Base-by-base conservation (phyloP, 2,329 filamentous ascomycete genomes). In the Xylaria arbuscula region DNA sequence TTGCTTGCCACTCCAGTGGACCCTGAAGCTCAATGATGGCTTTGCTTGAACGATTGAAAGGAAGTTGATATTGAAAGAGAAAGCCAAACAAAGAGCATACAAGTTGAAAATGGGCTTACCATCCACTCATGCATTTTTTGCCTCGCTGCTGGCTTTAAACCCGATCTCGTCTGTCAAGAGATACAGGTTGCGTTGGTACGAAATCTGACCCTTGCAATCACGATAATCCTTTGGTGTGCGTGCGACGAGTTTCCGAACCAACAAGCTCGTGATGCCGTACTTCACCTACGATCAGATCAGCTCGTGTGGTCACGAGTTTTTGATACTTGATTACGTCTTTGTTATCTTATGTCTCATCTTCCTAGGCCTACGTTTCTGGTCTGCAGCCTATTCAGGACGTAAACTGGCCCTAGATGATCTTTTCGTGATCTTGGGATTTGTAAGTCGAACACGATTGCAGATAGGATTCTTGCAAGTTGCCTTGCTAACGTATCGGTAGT, bases 291-390 rank as follows among this genome's bases (percentile, higher is more conserved):
- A 61, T 4, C 15, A 57, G 24, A 50, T 59, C 24, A 69, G 68
- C 51, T 1, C 34, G 0, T 70, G 65, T 28, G 68, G 62, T 40
- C 51, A 34, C 4, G 7, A 60, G 9, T 17, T 77, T 64, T 2
- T 74, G 42, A 48, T 68, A 70, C 17, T 74, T 64, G 64, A 75
- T 17, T 24, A 72, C 22, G 24, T 73, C 32, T 76, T 76, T 19
- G 70, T 67, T 7, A 24, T 63, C 15, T 11, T 76, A 4, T 65
- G 64, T 48, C 28, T 62, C 19, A 8, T 56, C 9, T 51, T 72
- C 42, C 36, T 77, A 2, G 19, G 22, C 13, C 32, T 77, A 60
- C 74, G 75, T 17, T 72, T 73, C 60, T 76, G 72, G 76, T 66
- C 75, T 6, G 69, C 66, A 17, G 51, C 32, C 28, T 32, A 70